phyloP scores from a whole-genome alignment of 208 protist genomes.

The Leishmania turanica region DNA sequence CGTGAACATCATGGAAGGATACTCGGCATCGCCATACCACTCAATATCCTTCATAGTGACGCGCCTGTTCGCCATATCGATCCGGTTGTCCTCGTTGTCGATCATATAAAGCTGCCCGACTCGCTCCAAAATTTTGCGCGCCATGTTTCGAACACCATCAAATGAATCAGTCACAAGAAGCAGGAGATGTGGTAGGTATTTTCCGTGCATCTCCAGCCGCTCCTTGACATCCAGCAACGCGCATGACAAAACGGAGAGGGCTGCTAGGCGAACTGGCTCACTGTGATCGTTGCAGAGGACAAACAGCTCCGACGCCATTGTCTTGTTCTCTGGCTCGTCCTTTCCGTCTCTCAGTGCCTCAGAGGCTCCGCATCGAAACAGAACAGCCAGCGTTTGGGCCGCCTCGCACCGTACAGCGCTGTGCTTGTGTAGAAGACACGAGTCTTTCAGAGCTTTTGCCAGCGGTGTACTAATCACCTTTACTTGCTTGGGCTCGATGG shows the following conservation, averaged over 20 bases:
- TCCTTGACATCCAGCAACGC: constrained; percentile 80
- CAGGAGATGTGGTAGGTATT: constrained; percentile 82
- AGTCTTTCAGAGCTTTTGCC: constrained; percentile 64
- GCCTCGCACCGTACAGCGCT: constrained; percentile 72
- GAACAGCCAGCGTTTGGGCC: constrained; percentile 51
- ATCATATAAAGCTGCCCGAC: constrained; percentile 80
- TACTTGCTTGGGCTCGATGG: constrained; percentile 76
- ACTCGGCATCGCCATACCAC: constrained; percentile 92
- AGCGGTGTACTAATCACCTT: constrained; percentile 66
- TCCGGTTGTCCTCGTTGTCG: constrained; percentile 91
- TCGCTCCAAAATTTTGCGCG: constrained; percentile 49
- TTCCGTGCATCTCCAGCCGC: constrained; percentile 77
- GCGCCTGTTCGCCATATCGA: constrained; percentile 76
- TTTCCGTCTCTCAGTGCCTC: constrained; percentile 72
- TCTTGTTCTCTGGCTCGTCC: constrained; percentile 66
- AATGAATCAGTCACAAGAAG: constrained; percentile 78
- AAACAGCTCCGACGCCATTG: constrained; percentile 62
- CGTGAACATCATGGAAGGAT: constrained; percentile 65
- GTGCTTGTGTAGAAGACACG: constrained; percentile 88
- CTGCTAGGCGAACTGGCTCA: constrained; percentile 66
- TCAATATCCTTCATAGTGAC: constrained; percentile 92
- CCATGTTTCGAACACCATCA: constrained; percentile 50
- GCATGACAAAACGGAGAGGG: constrained; percentile 59
- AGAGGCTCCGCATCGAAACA: constrained; percentile 74
- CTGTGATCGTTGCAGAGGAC: constrained; percentile 86